Conservation (phyloP, 495 filamentous ascomycete genomes). For the Neurospora sp. region DNA sequence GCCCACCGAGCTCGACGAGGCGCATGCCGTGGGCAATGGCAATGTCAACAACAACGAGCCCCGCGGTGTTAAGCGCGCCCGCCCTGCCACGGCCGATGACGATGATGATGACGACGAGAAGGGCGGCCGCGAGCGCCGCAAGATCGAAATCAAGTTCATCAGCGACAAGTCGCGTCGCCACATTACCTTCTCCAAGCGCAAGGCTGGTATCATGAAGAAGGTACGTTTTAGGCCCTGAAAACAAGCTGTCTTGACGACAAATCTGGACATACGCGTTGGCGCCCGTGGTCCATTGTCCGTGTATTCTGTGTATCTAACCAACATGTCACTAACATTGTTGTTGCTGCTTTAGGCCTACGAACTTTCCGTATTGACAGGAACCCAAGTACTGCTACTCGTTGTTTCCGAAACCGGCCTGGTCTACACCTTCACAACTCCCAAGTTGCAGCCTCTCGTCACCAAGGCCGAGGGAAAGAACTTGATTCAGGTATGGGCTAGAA, state of each 20-base stretch:
- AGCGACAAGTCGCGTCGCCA: conserved; percentile 99
- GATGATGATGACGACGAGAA: conserved; percentile 98
- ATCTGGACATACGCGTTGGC: neutral
- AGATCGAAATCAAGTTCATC: conserved; percentile 99
- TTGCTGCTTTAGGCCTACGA: conserved; percentile 71
- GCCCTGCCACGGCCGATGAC: conserved; percentile 75
- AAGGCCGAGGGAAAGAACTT: conserved; percentile 99
- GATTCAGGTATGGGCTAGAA: conserved; percentile 69
- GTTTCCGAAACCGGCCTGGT: conserved; percentile 98
- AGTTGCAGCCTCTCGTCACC: conserved; percentile 96
- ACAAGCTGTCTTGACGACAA: neutral
- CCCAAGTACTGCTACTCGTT: conserved; percentile 92
- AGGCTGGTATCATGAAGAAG: conserved; percentile 99
- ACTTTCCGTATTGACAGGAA: conserved; percentile 93
- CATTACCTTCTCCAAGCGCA: conserved; percentile 99
- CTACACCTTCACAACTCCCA: conserved; percentile 98
- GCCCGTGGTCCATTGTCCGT: neutral
- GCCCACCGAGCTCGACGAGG: conserved; percentile 50
- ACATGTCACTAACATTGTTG: conserved; percentile 17
- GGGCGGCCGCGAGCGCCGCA: conserved; percentile 93
- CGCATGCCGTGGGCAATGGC: conserved; percentile 54
- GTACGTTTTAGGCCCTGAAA: conserved; percentile 39
- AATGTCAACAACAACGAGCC: conserved; percentile 46
- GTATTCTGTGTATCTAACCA: neutral
- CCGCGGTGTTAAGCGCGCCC: conserved; percentile 83